Evolutionary conservation across 2,329 filamentous ascomycete species (phyloP).

Genomic region (Clarireedia homoeocarpa): DNA sequence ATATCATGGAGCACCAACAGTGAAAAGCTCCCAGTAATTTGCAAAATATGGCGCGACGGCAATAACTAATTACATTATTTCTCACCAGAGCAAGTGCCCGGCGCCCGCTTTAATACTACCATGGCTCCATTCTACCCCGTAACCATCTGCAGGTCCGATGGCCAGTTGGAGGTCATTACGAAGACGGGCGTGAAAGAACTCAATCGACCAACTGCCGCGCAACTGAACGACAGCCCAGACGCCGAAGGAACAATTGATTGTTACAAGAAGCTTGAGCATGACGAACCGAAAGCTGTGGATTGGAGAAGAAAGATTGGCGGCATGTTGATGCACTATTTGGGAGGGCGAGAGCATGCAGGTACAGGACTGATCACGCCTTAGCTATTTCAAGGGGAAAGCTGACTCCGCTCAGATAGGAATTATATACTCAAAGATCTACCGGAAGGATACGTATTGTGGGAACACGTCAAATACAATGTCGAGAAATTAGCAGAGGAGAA

Average conservation of each 20-base stretch:
- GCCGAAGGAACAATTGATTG: constrained; percentile 45
- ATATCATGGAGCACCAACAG: no score
- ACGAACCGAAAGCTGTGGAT: constrained; percentile 46
- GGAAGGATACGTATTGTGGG: constrained; percentile 48
- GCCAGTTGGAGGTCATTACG: constrained; percentile 17
- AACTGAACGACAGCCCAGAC: constrained; percentile 44
- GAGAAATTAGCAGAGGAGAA: constrained; percentile 34
- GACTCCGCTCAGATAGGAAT: constrained; percentile 26
- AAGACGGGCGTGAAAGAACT: constrained; percentile 29
- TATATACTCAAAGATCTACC: constrained; percentile 47
- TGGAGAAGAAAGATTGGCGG: constrained; percentile 51
- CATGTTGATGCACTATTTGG: constrained; percentile 47
- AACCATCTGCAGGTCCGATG: constrained; percentile 24
- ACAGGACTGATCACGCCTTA: not conserved
- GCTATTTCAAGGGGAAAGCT: constrained; percentile 3
- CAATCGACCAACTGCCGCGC: constrained; percentile 43
- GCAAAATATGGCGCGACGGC: no score
- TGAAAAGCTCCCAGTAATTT: no score
- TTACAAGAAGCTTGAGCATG: constrained; percentile 41
- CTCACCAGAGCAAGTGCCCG: no score
- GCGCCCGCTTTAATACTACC: not conserved
- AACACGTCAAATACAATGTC: constrained; percentile 45
- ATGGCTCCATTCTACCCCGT: constrained; percentile 24
- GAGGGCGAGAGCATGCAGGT: constrained; percentile 23
- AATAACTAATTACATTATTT: no score